phyloP scores from a whole-genome alignment of 441 rosid genomes.

The Syzygium malaccense region DNA sequence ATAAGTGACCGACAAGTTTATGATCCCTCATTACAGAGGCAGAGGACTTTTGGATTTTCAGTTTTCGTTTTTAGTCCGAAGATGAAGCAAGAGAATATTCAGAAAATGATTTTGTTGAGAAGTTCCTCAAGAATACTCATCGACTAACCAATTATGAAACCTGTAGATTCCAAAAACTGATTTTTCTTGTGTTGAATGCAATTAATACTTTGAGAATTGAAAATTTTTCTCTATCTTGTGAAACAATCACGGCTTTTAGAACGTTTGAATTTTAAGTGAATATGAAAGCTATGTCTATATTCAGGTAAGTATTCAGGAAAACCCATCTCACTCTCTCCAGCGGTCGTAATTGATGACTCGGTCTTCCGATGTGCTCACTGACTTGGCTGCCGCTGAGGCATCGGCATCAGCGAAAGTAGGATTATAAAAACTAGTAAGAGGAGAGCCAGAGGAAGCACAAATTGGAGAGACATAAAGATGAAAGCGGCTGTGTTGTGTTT shows the following conservation, averaged over 20 bases:
- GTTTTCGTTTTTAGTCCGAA: no score
- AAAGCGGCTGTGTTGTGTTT: background rate
- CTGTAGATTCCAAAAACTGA: background rate
- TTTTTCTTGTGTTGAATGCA: no score
- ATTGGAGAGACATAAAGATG: background rate
- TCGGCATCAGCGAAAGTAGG: no score
- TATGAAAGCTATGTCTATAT: background rate
- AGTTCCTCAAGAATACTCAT: no score
- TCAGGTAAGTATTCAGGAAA: no score
- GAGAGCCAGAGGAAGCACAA: background rate
- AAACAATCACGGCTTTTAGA: background rate
- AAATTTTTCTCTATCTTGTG: background rate
- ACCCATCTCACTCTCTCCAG: no score
- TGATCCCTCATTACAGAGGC: background rate
- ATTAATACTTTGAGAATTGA: background rate
- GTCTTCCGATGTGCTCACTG: background rate
- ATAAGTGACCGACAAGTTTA: background rate
- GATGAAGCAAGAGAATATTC: no score
- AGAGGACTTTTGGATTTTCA: no score
- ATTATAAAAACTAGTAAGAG: background rate
- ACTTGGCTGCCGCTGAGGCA: no score
- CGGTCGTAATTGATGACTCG: background rate
- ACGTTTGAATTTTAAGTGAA: background rate
- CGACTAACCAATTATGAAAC: background rate
- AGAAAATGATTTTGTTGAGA: no score